A percentile compares a stretch with the other conserved stretches of the same genome.
phyloP scores from a whole-genome alignment of 441 rosid species.

The Gossypium schwendimanii region DNA sequence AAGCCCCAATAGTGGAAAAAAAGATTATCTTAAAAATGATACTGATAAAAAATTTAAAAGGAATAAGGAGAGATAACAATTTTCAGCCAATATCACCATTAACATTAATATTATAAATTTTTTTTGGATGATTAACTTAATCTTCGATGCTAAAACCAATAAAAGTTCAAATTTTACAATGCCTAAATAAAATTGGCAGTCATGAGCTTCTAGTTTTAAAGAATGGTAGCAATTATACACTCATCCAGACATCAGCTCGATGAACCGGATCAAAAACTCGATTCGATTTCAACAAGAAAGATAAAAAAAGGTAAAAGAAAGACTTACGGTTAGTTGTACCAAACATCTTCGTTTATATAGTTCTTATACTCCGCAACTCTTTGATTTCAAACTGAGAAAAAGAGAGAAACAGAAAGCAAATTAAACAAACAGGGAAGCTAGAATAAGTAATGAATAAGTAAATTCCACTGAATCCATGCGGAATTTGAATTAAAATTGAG shows the following conservation, averaged over 20 bases:
- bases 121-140: background rate
- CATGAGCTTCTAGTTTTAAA: background rate
- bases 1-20: background rate
- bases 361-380: slow-evolving; percentile 13
- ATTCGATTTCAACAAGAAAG: background rate
- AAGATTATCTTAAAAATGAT: background rate
- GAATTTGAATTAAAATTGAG: background rate
- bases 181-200: background rate
- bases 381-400: slow-evolving; percentile 19
- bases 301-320: background rate
- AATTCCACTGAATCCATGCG: background rate
- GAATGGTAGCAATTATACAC: background rate
- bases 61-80: background rate
- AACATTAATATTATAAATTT: background rate
- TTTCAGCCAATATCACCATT: background rate
- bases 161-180: background rate
- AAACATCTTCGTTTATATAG: slow-evolving; percentile 43
- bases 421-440: background rate
- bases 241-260: background rate
- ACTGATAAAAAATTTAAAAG: background rate
- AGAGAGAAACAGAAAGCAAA: background rate
- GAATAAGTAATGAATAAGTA: background rate
- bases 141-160: background rate
- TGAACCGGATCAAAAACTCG: background rate
- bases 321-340: slow-evolving; percentile 56